phyloP scores from a whole-genome alignment of 768 basidiomycete genomes.

The Phylloporus rhodoxanthus region DNA sequence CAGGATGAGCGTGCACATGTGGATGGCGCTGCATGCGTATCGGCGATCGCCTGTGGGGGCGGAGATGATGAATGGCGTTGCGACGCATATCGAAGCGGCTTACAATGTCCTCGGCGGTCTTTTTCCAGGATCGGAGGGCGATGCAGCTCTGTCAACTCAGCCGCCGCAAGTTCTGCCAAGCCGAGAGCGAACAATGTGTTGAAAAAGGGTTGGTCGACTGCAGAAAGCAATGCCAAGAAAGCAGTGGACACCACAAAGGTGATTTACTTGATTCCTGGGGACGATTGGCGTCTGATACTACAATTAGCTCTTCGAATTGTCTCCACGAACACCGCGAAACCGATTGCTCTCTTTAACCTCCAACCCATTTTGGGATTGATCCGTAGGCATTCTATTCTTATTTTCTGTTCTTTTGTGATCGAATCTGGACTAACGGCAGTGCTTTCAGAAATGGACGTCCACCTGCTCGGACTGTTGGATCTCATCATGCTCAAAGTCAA shows the following conservation, averaged over 20 bases:
- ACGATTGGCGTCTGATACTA: background rate
- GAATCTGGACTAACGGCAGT: background rate
- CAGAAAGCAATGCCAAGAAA: background rate
- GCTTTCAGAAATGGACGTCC: conserved; percentile 45
- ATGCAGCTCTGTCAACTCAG: conserved; percentile 15
- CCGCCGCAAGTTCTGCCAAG: conserved; percentile 7
- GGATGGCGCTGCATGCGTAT: conserved; percentile 68
- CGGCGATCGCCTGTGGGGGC: conserved; percentile 36
- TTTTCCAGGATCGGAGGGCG: conserved; percentile 23
- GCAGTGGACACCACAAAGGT: conserved; percentile 34
- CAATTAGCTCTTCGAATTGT: conserved; percentile 10
- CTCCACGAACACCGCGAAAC: conserved; percentile 16
- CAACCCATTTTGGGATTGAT: conserved; percentile 42
- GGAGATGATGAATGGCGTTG: conserved; percentile 41
- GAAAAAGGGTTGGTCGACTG: conserved; percentile 37
- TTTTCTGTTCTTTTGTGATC: background rate
- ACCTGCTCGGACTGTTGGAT: conserved; percentile 66
- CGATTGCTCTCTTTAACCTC: conserved; percentile 18
- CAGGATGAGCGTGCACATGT: conserved; percentile 52
- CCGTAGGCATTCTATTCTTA: conserved; percentile 36
- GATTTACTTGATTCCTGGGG: background rate
- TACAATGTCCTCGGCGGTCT: conserved; percentile 42
- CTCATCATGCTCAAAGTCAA: conserved; percentile 61
- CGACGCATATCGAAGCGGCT: conserved; percentile 49
- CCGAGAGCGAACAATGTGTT: conserved; percentile 6